phyloP scores from a whole-genome alignment of 2,329 filamentous ascomycete species.

The Aspergillus aculeatinus region DNA sequence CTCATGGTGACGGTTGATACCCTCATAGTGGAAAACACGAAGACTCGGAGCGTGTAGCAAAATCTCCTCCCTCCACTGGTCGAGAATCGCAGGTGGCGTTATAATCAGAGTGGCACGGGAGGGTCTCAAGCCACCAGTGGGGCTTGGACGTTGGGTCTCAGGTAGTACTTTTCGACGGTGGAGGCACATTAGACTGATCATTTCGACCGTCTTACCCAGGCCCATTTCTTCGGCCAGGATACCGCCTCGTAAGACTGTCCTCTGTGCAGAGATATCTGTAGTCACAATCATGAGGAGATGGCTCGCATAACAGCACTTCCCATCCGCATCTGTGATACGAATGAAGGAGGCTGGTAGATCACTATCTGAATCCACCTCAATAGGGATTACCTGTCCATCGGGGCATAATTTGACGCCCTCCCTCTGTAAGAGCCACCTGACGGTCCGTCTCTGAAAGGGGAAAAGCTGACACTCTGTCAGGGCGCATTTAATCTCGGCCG shows the following conservation, averaged over 20 bases:
- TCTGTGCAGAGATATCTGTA: conserved; percentile 33
- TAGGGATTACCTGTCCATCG: conserved; percentile 31
- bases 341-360: conserved; percentile 42
- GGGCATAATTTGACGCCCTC: conserved; percentile 40
- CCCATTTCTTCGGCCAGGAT: conserved; percentile 54
- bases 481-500: conserved; percentile 37
- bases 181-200: conserved; percentile 47
- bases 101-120: conserved; percentile 63
- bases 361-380: conserved; percentile 7
- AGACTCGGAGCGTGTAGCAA: conserved; percentile 56
- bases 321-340: conserved; percentile 38
- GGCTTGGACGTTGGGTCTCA: conserved; percentile 16
- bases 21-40: conserved; percentile 57
- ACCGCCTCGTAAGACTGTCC: conserved; percentile 39
- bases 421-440: conserved; percentile 47
- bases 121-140: conserved; percentile 28
- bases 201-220: conserved; percentile 51
- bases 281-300: conserved; percentile 43
- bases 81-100: conserved; percentile 59
- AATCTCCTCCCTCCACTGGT: conserved; percentile 65
- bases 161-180: conserved; percentile 31
- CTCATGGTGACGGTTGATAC: conserved; percentile 45
- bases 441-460: conserved; percentile 49
- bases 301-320: conserved; percentile 41
- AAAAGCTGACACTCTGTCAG: conserved; percentile 43